Conservation (phyloP, 169 alveolate genomes). For the Cryptosporidium ryanae region DNA sequence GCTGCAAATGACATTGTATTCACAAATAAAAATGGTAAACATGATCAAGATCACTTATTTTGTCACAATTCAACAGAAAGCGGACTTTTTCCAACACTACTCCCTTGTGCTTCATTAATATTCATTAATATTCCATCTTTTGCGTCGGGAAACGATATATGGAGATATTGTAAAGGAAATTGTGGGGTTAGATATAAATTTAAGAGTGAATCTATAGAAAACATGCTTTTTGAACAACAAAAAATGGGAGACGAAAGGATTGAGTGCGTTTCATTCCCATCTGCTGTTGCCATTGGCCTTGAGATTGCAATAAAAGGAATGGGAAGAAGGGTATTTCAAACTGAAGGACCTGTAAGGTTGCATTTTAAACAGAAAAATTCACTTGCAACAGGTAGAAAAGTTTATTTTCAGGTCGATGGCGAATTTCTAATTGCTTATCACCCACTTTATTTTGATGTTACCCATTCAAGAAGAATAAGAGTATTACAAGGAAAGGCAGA, state of each 20-base stretch:
- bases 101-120: conserved; percentile 77
- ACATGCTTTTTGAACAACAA: conserved; percentile 58
- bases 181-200: conserved; percentile 45
- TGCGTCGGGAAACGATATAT: conserved; percentile 81
- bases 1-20: conserved; percentile 16
- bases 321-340: conserved; percentile 70
- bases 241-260: conserved; percentile 76
- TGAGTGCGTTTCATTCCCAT: conserved; percentile 74
- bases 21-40: conserved; percentile 1
- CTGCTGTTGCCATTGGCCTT: conserved; percentile 76
- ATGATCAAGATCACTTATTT: neutral
- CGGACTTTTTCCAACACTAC: conserved; percentile 15
- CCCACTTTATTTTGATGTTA: conserved; percentile 61
- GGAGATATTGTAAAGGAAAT: conserved; percentile 77
- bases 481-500: conserved; percentile 52
- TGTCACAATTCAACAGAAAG: conserved; percentile 20
- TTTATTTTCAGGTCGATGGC: conserved; percentile 85
- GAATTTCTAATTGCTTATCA: conserved; percentile 77
- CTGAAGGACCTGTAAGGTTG: conserved; percentile 54
- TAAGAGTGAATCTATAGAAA: conserved; percentile 36
- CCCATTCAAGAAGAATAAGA: conserved; percentile 45
- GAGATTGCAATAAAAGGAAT: conserved; percentile 72
- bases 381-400: conserved; percentile 74
- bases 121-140: conserved; percentile 80
- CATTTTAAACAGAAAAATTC: conserved; percentile 61